Base-by-base conservation (phyloP, 495 filamentous ascomycete species). In the Neurospora tetrasperma region DNA sequence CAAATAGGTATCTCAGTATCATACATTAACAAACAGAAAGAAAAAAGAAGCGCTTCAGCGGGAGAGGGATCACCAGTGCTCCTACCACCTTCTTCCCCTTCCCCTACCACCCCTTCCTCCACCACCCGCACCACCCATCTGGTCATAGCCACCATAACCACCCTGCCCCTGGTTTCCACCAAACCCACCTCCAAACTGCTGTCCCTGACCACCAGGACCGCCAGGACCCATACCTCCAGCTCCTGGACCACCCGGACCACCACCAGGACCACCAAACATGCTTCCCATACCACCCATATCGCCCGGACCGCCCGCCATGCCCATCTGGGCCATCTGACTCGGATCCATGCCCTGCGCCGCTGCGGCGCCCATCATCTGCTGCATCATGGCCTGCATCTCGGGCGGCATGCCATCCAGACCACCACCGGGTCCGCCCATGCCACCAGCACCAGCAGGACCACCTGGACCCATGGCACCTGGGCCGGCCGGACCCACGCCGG, bases 381-480 rank as follows among this genome's bases (percentile, higher is more conserved):
- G 85, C 84, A 95, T 88, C 90, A 94, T 93, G 31, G 88, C 86
- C 80, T 93, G 90, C 90, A 95, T 93, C 83, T 93, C 92, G 0
- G 88, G 87, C 75, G 90, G 85, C 77, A 94, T 90, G 44, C 90
- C 75, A 80, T 90, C 88, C 85, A 94, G 91, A 10, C 89, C 90
- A 10, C 72, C 79, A 4, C 77, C 77, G 0, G 76, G 74, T 20
- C 78, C 78, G 20, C 80, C 46, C 46, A 48, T 48, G 10, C n/a
- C 77, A 38, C 77, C 70, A 2, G 70, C 69, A 0, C 43, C 71
- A 31, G 69, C 44, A 16, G 69, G 54, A 16, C 59, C 12, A 3
- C 73, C 11, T 1, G 46, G 20, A 7, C 16, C 71, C 14, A 66
- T 69, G 41, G 4, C 20, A 20, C 71, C 71, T 1, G 71, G 71